These are phyloP conservation scores for Fragaria iinumae DNA, from an alignment of 306 rosid genomes.

Conservation along the genomic window DNA sequence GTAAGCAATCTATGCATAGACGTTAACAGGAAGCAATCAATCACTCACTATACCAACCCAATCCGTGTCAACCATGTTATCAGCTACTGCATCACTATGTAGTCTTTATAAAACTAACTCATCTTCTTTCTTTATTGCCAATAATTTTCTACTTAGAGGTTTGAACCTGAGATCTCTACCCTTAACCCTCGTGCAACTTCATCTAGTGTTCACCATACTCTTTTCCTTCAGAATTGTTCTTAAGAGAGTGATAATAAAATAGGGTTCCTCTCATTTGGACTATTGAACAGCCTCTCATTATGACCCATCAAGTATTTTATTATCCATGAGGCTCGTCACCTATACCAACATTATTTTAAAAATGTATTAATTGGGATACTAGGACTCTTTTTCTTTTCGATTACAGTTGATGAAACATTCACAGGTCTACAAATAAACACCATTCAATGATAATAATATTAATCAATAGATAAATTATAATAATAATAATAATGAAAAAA, in stretches of 20 bases:
- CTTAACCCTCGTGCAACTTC: neutral
- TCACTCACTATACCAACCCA: neutral
- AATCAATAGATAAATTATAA: too few species aligned
- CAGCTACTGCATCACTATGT: neutral
- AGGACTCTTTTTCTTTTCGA: too few species aligned
- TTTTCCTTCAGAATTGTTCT: neutral
- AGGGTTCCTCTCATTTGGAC: neutral
- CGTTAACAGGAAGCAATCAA: conserved; percentile 4
- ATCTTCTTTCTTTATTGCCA: neutral
- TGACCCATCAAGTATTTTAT: neutral
- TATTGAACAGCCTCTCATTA: neutral
- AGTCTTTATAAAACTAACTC: neutral
- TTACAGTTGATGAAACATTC: neutral
- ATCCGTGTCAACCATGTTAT: neutral
- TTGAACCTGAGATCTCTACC: neutral
- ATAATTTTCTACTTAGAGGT: neutral
- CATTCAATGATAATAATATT: conserved; percentile 18
- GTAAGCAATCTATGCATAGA: neutral
- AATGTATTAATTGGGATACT: neutral
- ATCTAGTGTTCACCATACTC: neutral
- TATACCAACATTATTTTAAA: neutral
- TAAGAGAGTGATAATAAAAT: neutral
- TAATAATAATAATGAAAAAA: neutral
- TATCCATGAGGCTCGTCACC: neutral
- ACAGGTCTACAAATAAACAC: neutral